Base-by-base conservation (phyloP, 345 rosid genomes). In the Salix viminalis region DNA sequence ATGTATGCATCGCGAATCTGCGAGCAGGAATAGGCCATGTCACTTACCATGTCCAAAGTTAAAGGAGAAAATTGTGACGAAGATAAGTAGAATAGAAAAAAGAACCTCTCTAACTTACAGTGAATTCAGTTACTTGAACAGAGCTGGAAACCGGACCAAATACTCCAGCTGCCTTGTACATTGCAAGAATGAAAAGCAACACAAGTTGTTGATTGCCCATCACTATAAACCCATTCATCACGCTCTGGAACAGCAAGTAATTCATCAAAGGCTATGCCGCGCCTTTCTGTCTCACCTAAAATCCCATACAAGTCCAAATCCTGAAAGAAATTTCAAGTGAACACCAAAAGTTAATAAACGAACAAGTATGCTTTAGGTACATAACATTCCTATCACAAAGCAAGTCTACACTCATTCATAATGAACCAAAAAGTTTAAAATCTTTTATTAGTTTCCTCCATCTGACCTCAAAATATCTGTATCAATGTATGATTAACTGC, bases 191-290 rank as follows among this genome's bases (percentile, higher is more conserved):
- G n/a, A 80, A 96, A 93, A 74, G 99, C 93, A 54, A 96, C 98
- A 3, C 98, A 93, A 0, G 98, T 91, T 50, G 98, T 93, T 74
- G 98, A 96, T 71, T 93, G 94, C 71, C 99, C 99, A 50, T 96
- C 97, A 76, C 98, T 96, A 72, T 93, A 96, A 21, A 92, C 83
- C 99, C 99, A 96, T 44, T 92, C 99, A 84, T 96, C 98, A 71
- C 88, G 91, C 78, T 96, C 99, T 2, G 99, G 92, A 73, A 91
- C 84, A 19, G 97, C 91, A 74, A 96, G 95, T 73, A 96, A 75
- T 62, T 96, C 90, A 79, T 92, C 99, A 69, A 96, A 93, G 52
- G 91, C 69, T 67, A 91, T 86, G 72, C 97, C 95, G 48, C 95
- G 95, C 84, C 80, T 92, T 84, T 90, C 97, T 30, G 88, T 83